A percentile compares a stretch with the other conserved stretches of the same genome.
These are phyloP conservation scores for Colletotrichum paranaense DNA, from an alignment of 2,329 filamentous ascomycete genomes.

Conservation along the genomic window DNA sequence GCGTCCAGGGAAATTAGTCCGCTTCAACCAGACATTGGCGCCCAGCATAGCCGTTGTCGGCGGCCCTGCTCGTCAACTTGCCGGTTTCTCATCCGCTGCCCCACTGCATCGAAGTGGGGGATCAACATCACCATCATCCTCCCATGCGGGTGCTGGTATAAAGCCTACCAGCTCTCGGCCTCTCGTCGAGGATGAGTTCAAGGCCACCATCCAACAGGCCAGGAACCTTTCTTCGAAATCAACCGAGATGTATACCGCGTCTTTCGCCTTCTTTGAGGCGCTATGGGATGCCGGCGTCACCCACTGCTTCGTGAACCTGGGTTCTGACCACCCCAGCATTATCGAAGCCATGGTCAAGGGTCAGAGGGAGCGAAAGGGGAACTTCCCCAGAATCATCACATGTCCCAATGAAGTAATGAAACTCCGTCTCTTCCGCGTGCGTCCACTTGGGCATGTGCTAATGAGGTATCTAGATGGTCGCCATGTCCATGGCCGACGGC, in stretches of 20 bases:
- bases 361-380: conserved; percentile 69
- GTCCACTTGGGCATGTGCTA: not conserved
- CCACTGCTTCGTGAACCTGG: conserved; percentile 71
- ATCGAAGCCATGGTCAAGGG: conserved; percentile 80
- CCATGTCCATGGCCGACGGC: conserved; percentile 80
- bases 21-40: conserved; percentile 18
- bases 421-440: not conserved
- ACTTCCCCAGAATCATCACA: conserved; percentile 76
- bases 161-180: conserved; percentile 14
- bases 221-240: conserved; percentile 22
- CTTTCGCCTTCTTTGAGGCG: conserved; percentile 85
- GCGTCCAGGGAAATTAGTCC: conserved; percentile 5
- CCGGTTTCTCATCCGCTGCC: conserved; percentile 26
- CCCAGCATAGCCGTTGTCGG: conserved; percentile 20
- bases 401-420: conserved; percentile 75
- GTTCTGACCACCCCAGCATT: conserved; percentile 75
- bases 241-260: conserved; percentile 73
- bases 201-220: conserved; percentile 27
- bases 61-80: conserved; percentile 23
- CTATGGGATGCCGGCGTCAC: conserved; percentile 76
- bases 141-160: conserved; percentile 21
- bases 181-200: conserved; percentile 10
- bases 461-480: conserved; percentile 70
- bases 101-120: conserved; percentile 24
- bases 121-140: conserved; percentile 12